Base-by-base conservation (phyloP, 75 land plant genomes). In the Pinus albicaulis region DNA sequence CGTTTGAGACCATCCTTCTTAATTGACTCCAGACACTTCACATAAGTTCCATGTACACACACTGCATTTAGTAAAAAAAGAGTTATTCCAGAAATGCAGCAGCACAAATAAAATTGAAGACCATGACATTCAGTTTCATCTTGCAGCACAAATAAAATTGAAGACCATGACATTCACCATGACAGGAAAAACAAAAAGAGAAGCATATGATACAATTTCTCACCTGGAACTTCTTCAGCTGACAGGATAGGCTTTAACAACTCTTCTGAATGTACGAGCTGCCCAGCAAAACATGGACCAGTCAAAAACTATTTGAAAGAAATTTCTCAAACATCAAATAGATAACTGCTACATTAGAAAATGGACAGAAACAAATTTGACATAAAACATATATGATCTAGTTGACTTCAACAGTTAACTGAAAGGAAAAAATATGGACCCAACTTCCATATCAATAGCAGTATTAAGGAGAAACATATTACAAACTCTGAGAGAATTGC, bases 31-130 rank as follows among this genome's bases (percentile, higher is more conserved):
- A 97, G 71, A 75, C 88, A 90, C 74, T 75, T 92, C 78, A 52
- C 85, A 57, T 90, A 92, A 3, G 98, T 92, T 31, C 99, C 99
- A 88, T 97, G 99, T 38, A 97, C 95, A 84, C 98, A 97, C 15
- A 94, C 98, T 96, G 82, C 78, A 70, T 25, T 20, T 65, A 57
- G 72, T 6, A 48, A 53, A 38, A 55, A 69, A 79, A 79, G 23
- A 34, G 34, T 44, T 48, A 48, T 8, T 48, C 1, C 12, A 44
- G 48, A 44, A 7, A 44, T 44, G 48, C 8, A 44, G 48, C 8
- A 44, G 48, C 7, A 44, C 48, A 44, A 6, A 6, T 6, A 5
- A 44, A 44, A 44, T 44, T 31, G 31, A 31, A 31, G 31, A 31
- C 31, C 41, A 5, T 38, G 3, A 6, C 41, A 5, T 38, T 38